These are phyloP conservation scores for Mycena metata DNA, from an alignment of 768 basidiomycete species.

Conservation along the genomic window DNA sequence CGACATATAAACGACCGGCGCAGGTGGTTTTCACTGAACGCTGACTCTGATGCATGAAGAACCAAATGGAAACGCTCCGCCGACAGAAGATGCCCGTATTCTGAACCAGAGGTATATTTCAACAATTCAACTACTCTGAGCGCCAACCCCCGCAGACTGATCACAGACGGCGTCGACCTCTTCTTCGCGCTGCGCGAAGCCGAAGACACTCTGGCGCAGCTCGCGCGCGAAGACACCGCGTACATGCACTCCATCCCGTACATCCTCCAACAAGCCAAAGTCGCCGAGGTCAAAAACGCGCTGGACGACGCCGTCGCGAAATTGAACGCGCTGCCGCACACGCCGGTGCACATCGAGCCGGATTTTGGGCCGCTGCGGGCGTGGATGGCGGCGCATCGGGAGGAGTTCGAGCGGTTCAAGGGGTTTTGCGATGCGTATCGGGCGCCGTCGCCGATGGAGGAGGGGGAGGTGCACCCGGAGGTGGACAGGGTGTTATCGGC, in stretches of 20 bases:
- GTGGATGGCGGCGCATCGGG: slow-evolving; percentile 22
- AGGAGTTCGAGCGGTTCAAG: slow-evolving; percentile 13
- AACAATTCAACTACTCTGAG: no score
- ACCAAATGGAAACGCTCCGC: neutral
- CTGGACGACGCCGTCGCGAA: neutral
- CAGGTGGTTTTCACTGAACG: neutral
- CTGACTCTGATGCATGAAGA: neutral
- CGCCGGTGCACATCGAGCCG: neutral
- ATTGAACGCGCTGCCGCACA: slow-evolving; percentile 22
- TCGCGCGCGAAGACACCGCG: neutral
- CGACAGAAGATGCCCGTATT: slow-evolving; percentile 7
- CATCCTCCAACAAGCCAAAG: slow-evolving; percentile 7
- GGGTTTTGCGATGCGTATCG: slow-evolving; percentile 22
- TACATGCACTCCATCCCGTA: slow-evolving; percentile 12
- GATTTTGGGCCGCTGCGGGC: slow-evolving; percentile 7
- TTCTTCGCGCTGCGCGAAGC: slow-evolving; percentile 15
- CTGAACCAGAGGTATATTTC: slow-evolving; percentile 7
- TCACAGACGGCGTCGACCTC: slow-evolving; percentile 18
- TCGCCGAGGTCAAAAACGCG: neutral
- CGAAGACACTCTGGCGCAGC: slow-evolving; percentile 4
- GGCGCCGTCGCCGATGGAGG: slow-evolving; percentile 25
- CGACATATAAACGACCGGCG: no score
- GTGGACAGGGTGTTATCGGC: slow-evolving; percentile 2
- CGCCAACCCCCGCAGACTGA: neutral
- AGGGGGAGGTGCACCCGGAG: slow-evolving; percentile 29